Conservation (phyloP, 75 land plant genomes). For the Picea glauca region DNA sequence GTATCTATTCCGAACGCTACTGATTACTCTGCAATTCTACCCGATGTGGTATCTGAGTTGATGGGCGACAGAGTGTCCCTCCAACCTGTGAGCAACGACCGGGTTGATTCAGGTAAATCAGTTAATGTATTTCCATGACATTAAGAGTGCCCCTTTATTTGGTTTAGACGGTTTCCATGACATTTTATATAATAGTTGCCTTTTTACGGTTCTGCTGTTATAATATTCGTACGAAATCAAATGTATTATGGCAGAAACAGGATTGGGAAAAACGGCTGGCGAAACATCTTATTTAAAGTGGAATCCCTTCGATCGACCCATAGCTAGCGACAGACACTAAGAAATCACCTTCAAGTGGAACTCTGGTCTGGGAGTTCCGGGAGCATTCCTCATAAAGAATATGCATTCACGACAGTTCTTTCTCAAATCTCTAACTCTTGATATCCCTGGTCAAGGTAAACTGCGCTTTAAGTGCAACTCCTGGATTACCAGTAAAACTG, state of each 20-base stretch:
- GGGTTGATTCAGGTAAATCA: background rate
- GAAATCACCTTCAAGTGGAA: background rate
- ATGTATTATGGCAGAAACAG: background rate
- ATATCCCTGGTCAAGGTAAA: constrained; percentile 21
- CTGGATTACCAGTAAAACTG: constrained; percentile 56
- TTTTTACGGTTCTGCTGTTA: background rate
- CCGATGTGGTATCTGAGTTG: background rate
- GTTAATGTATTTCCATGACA: background rate
- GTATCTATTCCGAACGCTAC: background rate
- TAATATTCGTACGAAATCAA: too few relatives aligned
- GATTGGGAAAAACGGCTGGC: background rate
- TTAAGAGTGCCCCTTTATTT: background rate
- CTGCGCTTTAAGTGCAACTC: constrained; percentile 77
- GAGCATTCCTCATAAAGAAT: background rate
- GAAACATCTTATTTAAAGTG: background rate
- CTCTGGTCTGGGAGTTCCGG: background rate
- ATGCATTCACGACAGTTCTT: background rate
- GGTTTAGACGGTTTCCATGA: background rate
- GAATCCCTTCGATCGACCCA: background rate
- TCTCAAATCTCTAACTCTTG: background rate
- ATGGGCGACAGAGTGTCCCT: background rate
- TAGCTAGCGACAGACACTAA: constrained; percentile 10
- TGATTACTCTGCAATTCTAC: background rate
- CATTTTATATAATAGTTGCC: background rate
- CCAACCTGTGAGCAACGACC: background rate